phyloP scores from a whole-genome alignment of 2,329 filamentous ascomycete species.

The Stachybotrys chlorohalonatus region DNA sequence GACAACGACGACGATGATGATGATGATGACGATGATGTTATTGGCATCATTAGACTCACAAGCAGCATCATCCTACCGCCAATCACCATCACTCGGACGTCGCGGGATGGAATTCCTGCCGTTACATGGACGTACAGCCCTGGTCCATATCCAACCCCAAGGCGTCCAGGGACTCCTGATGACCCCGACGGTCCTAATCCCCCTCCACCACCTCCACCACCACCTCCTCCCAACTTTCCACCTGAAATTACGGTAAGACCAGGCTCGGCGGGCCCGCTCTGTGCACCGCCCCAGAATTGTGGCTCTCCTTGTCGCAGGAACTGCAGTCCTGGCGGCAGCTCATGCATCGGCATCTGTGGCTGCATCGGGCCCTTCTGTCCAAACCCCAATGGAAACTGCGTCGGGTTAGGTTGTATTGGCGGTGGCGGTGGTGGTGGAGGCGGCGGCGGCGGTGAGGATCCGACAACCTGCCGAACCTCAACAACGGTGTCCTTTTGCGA shows the following conservation, averaged over 20 bases:
- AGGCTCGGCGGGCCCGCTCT: background rate
- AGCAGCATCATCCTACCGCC: background rate
- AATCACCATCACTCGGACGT: background rate
- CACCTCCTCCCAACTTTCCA: background rate
- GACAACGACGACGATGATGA: slow-evolving; percentile 1
- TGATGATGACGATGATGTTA: background rate
- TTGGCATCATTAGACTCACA: background rate
- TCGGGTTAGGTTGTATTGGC: background rate
- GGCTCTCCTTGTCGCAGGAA: background rate
- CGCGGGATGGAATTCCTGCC: background rate
- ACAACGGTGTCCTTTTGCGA: background rate
- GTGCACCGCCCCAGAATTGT: background rate
- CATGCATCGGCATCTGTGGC: background rate
- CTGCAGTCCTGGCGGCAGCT: background rate
- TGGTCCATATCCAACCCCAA: background rate
- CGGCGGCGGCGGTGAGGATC: background rate
- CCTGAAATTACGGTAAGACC: background rate
- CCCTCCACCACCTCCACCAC: background rate
- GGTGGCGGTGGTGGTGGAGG: background rate
- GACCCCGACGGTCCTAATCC: background rate
- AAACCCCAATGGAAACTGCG: background rate
- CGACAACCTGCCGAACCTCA: background rate
- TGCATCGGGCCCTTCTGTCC: background rate
- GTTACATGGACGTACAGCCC: background rate
- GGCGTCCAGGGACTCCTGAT: background rate